Evolutionary conservation across 2,329 filamentous ascomycete genomes (phyloP).

Genomic region (Fusarium staphyleae): DNA sequence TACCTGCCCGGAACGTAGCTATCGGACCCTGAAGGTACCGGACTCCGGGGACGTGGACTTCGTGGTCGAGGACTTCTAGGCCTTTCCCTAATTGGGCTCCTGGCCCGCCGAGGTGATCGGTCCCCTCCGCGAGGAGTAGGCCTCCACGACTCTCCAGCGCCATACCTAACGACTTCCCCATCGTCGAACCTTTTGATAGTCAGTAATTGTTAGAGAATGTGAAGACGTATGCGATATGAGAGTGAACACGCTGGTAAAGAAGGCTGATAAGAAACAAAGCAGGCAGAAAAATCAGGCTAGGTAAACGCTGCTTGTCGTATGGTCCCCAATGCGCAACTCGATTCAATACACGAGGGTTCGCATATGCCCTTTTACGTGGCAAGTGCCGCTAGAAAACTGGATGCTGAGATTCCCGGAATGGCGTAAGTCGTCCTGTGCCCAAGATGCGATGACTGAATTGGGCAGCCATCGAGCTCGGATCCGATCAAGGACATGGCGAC

Average conservation of each 20-base stretch:
- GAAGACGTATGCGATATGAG: background rate
- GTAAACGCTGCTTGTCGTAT: background rate
- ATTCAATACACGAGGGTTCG: too few species aligned
- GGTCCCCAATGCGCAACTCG: too few species aligned
- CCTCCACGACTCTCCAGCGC: conserved; percentile 67
- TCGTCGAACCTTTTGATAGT: conserved; percentile 60
- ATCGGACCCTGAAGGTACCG: conserved; percentile 50
- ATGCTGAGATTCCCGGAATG: too few species aligned
- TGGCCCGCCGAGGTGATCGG: conserved; percentile 51
- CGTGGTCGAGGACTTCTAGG: conserved; percentile 49
- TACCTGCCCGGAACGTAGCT: conserved; percentile 57
- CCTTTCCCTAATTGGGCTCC: conserved; percentile 45
- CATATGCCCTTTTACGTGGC: too few species aligned
- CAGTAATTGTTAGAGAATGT: conserved; percentile 9
- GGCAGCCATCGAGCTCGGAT: background rate
- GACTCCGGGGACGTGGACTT: conserved; percentile 50
- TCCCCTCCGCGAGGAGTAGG: conserved; percentile 58
- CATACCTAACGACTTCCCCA: conserved; percentile 67
- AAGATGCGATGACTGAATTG: background rate
- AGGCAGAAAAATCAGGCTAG: background rate
- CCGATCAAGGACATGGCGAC: background rate
- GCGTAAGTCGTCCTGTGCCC: too few species aligned
- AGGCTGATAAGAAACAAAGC: background rate
- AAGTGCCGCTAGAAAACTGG: too few species aligned
- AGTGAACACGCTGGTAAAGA: conserved; percentile 8